Evolutionary conservation across 192 early-diverging fungal species (phyloP), one percentile per base, ranked within the genome.

Genomic region (Backusella liffmaniae): DNA sequence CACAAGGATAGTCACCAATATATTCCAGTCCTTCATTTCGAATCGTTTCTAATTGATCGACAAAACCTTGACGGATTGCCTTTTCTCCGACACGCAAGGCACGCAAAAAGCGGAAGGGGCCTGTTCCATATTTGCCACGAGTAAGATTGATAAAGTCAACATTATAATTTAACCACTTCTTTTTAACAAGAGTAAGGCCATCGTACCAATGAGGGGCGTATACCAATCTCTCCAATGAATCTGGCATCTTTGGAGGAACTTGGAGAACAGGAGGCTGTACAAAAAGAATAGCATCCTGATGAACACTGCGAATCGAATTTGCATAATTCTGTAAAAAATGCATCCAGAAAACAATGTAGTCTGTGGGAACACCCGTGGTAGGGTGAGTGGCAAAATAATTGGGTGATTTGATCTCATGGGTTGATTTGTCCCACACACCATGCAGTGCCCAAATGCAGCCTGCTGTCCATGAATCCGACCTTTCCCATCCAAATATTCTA

Each of bases 201-300:
- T 85, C 88, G 49, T 90, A 90, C 85, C 86, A 90, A 73, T 90
- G 88, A 8, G 88, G 88, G 0, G 86, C 77, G 76, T 88, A 90
- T 9, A 83, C 86, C 9, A 90, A 71, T n/a, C 86, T 78, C 16
- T 76, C 72, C 0, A 82, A 66, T 15, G 80, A 76, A 15, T 67
- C 77, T 16, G 80, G 81, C 13, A 88, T 72, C 21, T 80, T 74
- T 12, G 88, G 85, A n/a, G 88, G 88, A 5, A 78, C 73, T 41
- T 84, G 82, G 15, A 85, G 78, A 18, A 90, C 83, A 10, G 88
- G 84, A 2, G 90, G 88, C 44, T 91, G 87, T 44, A 91, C 74
- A 75, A 91, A 88, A 10, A 91, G 78, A 32, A 88, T 81, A 39
- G 88, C 88, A 1, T 85, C 76, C 1, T 66, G 69, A 26, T 90